Evolutionary conservation across 306 rosid genomes (phyloP).

Genomic region (Begonia peltatifolia): DNA sequence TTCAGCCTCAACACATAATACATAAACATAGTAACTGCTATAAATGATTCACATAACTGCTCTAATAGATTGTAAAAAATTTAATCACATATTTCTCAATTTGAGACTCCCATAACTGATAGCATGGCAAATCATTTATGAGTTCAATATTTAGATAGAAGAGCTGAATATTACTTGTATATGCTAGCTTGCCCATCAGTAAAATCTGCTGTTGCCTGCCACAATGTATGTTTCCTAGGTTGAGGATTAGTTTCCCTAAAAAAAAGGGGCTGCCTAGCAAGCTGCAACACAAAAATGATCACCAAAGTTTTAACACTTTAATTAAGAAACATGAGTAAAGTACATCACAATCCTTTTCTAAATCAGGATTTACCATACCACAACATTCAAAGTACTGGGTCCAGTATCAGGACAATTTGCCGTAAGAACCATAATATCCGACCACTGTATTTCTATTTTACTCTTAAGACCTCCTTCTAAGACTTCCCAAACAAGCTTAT

Average conservation of each 20-base stretch:
- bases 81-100: not conserved
- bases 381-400: conserved; percentile 54
- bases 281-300: conserved; percentile 26
- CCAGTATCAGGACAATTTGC: conserved; percentile 68
- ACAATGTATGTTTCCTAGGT: conserved; percentile 81
- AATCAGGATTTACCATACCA: conserved; percentile 23
- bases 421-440: conserved; percentile 66
- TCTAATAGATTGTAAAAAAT: not conserved
- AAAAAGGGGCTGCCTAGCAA: conserved; percentile 68
- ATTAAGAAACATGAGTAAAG: not conserved
- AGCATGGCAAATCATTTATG: too few relatives aligned
- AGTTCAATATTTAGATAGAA: not conserved
- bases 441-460: conserved; percentile 90
- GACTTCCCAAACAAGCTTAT: conserved; percentile 87
- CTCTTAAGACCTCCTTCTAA: conserved; percentile 83
- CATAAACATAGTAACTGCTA: too few relatives aligned
- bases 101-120: too few relatives aligned
- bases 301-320: not conserved
- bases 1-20: not conserved
- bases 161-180: conserved; percentile 28
- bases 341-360: not conserved
- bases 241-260: conserved; percentile 85
- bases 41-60: not conserved
- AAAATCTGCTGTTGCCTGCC: conserved; percentile 78
- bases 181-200: conserved; percentile 67